Evolutionary conservation across 2,329 filamentous ascomycete species (phyloP).

Genomic region (Aspergillus proliferans): DNA sequence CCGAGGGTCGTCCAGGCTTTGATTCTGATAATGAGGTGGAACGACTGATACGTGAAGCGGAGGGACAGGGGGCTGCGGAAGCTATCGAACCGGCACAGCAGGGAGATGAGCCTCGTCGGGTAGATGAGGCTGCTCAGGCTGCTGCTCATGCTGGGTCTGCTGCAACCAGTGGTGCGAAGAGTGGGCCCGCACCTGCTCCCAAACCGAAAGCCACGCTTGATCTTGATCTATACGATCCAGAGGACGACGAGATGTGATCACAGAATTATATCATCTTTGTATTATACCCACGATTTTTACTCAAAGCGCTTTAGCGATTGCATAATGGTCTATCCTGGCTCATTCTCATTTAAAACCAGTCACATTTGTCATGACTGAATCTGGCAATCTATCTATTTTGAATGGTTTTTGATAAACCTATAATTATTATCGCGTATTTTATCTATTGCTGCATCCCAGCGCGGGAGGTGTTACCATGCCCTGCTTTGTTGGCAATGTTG

Average conservation of each 20-base stretch:
- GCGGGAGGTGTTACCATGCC: no score
- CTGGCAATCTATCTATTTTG: no score
- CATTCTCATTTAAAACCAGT: no score
- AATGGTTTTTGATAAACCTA: no score
- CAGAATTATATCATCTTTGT: background rate
- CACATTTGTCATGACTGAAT: no score
- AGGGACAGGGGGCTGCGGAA: slow-evolving; percentile 47
- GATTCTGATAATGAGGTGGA: slow-evolving; percentile 49
- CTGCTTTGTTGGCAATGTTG: no score
- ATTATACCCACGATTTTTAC: background rate
- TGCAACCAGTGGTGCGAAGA: slow-evolving; percentile 9
- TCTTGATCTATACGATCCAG: slow-evolving; percentile 41
- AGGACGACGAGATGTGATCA: slow-evolving; percentile 37
- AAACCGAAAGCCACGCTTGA: slow-evolving; percentile 37
- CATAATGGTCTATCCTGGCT: background rate
- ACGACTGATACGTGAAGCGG: slow-evolving; percentile 46
- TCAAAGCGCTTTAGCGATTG: background rate
- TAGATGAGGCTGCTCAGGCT: slow-evolving; percentile 27
- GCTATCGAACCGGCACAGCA: slow-evolving; percentile 28
- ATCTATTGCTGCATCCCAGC: no score
- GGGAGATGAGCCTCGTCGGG: slow-evolving; percentile 30
- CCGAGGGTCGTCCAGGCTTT: slow-evolving; percentile 50
- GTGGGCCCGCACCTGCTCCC: slow-evolving; percentile 12
- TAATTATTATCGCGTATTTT: no score
- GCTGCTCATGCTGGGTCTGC: slow-evolving; percentile 26